Evolutionary conservation across 352 stramenopile genomes (phyloP).

Genomic region (Globisporangium irregulare): DNA sequence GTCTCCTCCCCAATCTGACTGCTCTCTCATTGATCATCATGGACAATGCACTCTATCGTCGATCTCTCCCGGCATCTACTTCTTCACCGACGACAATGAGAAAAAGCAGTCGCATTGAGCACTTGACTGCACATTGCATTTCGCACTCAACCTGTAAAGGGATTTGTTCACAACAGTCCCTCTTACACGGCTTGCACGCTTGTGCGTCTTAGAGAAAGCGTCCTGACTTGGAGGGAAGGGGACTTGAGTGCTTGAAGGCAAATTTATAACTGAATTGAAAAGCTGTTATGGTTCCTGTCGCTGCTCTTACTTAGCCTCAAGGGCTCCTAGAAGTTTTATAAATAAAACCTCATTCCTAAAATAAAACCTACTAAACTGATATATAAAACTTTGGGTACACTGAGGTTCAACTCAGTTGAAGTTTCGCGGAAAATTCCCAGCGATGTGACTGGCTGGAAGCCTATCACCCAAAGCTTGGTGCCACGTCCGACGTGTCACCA

Average conservation of each 20-base stretch:
- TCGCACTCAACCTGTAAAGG: background rate
- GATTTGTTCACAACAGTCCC: background rate
- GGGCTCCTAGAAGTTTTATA: slow-evolving; percentile 3
- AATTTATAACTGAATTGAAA: slow-evolving; percentile 11
- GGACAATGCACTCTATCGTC: background rate
- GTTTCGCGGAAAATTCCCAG: no score
- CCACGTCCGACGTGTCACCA: no score
- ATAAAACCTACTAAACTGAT: background rate
- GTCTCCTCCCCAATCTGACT: background rate
- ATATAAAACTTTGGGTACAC: slow-evolving; percentile 1
- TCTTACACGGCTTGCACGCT: background rate
- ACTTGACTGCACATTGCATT: background rate
- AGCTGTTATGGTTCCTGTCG: slow-evolving; percentile 10
- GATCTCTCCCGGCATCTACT: background rate
- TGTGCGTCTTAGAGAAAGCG: no score
- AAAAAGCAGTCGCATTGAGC: background rate
- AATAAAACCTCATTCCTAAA: background rate
- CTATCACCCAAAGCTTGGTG: no score
- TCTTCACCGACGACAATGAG: background rate
- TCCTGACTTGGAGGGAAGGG: no score
- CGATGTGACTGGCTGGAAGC: no score
- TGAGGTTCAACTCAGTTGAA: background rate
- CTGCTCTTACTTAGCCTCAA: background rate
- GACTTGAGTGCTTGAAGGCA: no score
- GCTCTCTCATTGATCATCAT: background rate